Base-by-base conservation (phyloP, 2,329 filamentous ascomycete species). In the Monosporascus cannonballus region DNA sequence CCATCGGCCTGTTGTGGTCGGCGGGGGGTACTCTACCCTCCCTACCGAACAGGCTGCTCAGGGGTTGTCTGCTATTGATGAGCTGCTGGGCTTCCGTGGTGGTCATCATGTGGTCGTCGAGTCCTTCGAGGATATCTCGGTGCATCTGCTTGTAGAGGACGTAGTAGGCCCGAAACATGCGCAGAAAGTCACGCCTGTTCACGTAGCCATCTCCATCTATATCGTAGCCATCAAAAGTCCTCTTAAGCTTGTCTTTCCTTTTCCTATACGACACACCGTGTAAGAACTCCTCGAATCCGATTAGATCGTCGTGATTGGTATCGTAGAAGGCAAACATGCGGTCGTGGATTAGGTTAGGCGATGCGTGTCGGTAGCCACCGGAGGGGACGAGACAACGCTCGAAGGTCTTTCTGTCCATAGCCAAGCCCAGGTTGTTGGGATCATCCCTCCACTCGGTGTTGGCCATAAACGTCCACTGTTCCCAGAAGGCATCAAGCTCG, bases 251-350 rank as follows among this genome's bases (percentile, higher is more conserved):
- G 60, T 89, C 84, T 60, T 87, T 83, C 53, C 80, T 75, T 61
- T 83, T 85, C 27, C 83, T 74, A 61, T 84, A 86, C 4, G 90
- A 86, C 47, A 96, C 76, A 1, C 90, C 94, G 53, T 87, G 84
- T 24, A 97, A 73, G 64, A 96, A 99, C 67, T 99, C 94, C 48
- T 90, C 81, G 61, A 99, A 97, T 7, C 89, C 89, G 62, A 99
- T 96, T 7, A 96, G 58, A 22, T 88, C 89, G 66, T 99, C 90
- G 42, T 84, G 80, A 67, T 97, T 93, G 34, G 86, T 89, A 70
- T 99, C 94, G 69, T 96, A 99, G 69, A 96, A 96, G 49, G 89
- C 84, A 71, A 97, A 99, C 81, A 96, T 94, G 60, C 94, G 87
- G 68, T 99, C 93, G 65, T 96, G 94, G 54, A 99, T 89, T 15